Evolutionary conservation across 352 stramenopile species (phyloP).

Genomic region (Phytophthora cactorum): DNA sequence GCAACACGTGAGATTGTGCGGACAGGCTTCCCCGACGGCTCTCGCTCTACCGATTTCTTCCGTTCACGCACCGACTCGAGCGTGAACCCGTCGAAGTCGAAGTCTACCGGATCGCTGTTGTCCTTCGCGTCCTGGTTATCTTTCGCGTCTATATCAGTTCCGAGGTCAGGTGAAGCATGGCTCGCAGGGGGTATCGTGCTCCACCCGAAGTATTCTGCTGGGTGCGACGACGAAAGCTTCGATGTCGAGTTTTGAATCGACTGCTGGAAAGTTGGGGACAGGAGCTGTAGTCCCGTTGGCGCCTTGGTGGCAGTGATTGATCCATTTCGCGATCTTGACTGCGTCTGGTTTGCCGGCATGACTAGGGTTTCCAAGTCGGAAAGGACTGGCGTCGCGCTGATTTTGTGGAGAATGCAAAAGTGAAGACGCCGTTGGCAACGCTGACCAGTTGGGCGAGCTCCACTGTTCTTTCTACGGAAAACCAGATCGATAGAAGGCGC

Average conservation of each 20-base stretch:
- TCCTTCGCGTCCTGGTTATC: not conserved
- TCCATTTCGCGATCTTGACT: constrained; percentile 1
- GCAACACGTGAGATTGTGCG: not conserved
- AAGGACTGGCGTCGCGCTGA: too few species aligned
- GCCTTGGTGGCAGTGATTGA: not conserved
- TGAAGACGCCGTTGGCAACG: not conserved
- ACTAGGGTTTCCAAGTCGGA: not conserved
- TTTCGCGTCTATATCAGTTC: not conserved
- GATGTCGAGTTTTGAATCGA: constrained; percentile 29
- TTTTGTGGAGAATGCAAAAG: constrained; percentile 4
- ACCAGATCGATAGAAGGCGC: not conserved
- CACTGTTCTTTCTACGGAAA: not conserved
- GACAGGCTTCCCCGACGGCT: not conserved
- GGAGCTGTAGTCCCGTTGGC: constrained; percentile 34
- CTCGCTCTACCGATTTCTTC: constrained; percentile 8
- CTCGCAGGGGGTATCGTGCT: constrained; percentile 16
- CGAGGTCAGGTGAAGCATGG: not conserved
- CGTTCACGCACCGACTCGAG: constrained; percentile 44
- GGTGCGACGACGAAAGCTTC: constrained; percentile 8
- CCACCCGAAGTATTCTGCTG: constrained; percentile 28
- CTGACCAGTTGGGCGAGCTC: not conserved
- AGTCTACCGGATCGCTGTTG: constrained; percentile 7
- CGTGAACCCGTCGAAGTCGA: constrained; percentile 61
- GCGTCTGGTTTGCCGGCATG: constrained; percentile 24
- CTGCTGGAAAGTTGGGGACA: constrained; percentile 45